Evolutionary conservation across 768 basidiomycete species (phyloP).

Genomic region (Pleurotus djamor): DNA sequence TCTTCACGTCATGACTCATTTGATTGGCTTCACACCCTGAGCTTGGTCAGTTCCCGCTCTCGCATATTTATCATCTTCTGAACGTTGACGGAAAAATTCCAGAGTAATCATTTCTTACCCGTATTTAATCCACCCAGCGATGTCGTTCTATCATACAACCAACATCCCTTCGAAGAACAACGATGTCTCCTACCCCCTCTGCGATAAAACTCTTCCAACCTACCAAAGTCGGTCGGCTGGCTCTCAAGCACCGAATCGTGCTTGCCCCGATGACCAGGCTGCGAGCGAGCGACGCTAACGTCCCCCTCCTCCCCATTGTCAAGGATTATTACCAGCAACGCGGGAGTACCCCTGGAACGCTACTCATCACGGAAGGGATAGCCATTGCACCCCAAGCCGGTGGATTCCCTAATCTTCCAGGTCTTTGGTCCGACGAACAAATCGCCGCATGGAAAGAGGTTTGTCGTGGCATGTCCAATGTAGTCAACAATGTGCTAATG

Average conservation of each 20-base stretch:
- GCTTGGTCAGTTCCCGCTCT: no score
- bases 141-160: background rate
- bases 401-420: conserved; percentile 44
- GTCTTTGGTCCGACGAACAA: conserved; percentile 57
- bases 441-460: conserved; percentile 43
- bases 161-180: background rate
- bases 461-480: background rate
- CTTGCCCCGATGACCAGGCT: conserved; percentile 52
- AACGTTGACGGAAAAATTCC: no score
- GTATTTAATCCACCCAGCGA: background rate
- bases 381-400: conserved; percentile 41
- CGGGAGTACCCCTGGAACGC: conserved; percentile 38
- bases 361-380: conserved; percentile 55
- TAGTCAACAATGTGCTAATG: background rate
- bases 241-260: conserved; percentile 48
- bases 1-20: no score
- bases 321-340: conserved; percentile 47
- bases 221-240: conserved; percentile 36
- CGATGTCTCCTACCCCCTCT: conserved; percentile 7
- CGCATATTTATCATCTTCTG: no score
- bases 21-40: no score
- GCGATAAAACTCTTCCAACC: conserved; percentile 40
- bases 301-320: conserved; percentile 30
- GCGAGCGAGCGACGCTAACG: conserved; percentile 34
- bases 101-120: no score